Evolutionary conservation across 306 rosid species (phyloP), one percentile per base, ranked within the genome.

Genomic region (Inga oerstediana): DNA sequence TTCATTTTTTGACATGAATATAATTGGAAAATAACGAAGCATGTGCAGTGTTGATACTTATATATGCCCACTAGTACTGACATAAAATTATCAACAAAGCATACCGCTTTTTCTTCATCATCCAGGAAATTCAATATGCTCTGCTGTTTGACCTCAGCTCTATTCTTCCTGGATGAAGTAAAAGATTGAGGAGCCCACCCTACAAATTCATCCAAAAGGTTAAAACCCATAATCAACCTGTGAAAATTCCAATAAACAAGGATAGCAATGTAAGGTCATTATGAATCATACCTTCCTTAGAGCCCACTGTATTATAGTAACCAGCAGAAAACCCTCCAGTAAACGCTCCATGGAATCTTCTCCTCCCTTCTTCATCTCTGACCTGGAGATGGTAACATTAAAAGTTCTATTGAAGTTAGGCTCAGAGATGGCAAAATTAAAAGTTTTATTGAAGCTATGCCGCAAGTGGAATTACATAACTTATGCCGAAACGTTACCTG

Each of bases 321-420:
- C 99, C 99, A 68, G 99, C 98, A 67, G 99, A 96, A 86, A 48
- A 96, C 45, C 99, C 98, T 67, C 98, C 98, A 0, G 94, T 90
- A 87, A 96, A 96, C 32, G 99, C 98, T 13, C 99, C 99, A 79
- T 96, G 99, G 82, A 96, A 94, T 88, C 99, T 91, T 88, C 99
- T 91, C 83, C 97, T 89, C 83, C 99, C 99, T 91, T 96, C 99
- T 72, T 94, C 99, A 70, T 96, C 98, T 88, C 85, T 90, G 84
- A 96, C 99, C 99, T 96, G 84, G 14, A 80, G 83, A 82, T 37
- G 43, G 10, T 37, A 16, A 88, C 52, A 76, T 13, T 1, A 75
- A 34, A 80, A 79, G 72, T 34, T 49, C 34, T n/a, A 49, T 54
- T 32, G 56, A 65, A 74, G 34, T 81, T 46, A 39, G 35, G 43